These are phyloP conservation scores for Hypoxylon fragiforme DNA, from an alignment of 495 filamentous ascomycete species.

Conservation along the genomic window DNA sequence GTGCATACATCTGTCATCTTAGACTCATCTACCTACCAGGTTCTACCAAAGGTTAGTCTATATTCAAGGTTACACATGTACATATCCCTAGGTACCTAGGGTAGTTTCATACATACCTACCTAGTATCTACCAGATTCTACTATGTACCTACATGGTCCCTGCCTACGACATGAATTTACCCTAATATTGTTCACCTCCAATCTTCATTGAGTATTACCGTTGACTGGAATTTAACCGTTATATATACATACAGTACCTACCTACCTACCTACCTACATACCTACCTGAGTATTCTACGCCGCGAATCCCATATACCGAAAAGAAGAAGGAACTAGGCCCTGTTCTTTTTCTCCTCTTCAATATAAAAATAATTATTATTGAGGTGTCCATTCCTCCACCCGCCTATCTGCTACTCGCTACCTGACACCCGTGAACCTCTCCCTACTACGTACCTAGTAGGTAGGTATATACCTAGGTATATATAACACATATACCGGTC, in stretches of 20 bases:
- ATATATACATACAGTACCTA: conserved; percentile 13
- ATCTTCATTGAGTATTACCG: not conserved
- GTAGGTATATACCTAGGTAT: too few species aligned
- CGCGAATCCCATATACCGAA: conserved; percentile 22
- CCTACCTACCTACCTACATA: too few species aligned
- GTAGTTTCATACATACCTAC: too few species aligned
- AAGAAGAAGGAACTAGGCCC: conserved; percentile 11
- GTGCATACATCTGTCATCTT: not conserved
- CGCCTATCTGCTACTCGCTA: conserved; percentile 8
- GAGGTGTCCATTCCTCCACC: conserved; percentile 12
- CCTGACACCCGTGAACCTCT: too few species aligned
- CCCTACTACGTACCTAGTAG: too few species aligned
- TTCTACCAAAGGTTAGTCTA: not conserved
- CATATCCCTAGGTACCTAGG: conserved; percentile 14
- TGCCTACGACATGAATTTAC: too few species aligned
- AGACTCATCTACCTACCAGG: not conserved
- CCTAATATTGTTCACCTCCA: too few species aligned
- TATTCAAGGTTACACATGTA: not conserved
- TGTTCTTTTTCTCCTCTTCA: conserved; percentile 22
- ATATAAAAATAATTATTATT: conserved; percentile 33
- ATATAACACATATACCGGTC: conserved; percentile 22
- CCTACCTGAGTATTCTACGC: not conserved
- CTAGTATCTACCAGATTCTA: too few species aligned
- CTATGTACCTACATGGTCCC: too few species aligned
- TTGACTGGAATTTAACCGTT: conserved; percentile 30